Evolutionary conservation across 371 early-diverging fungal species (phyloP).

Genomic region (Lichtheimia ornata): DNA sequence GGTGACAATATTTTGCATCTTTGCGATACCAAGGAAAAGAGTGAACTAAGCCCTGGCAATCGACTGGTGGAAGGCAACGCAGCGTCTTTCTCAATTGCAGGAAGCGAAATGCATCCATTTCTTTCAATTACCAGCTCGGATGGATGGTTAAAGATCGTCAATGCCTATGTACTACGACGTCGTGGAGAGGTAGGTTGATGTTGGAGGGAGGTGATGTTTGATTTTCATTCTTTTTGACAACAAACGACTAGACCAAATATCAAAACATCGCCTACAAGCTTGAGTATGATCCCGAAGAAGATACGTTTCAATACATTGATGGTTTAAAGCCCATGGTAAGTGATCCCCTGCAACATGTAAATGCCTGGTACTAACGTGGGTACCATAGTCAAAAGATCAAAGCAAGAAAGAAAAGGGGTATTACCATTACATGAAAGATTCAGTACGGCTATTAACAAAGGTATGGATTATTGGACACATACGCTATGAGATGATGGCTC

Average conservation of each 20-base stretch:
- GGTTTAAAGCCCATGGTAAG: slow-evolving; percentile 20
- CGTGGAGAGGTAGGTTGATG: slow-evolving; percentile 1
- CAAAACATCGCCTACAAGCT: slow-evolving; percentile 21
- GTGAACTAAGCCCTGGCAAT: not conserved
- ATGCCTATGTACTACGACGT: slow-evolving; percentile 5
- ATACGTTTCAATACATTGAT: slow-evolving; percentile 16
- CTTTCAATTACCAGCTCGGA: slow-evolving; percentile 4
- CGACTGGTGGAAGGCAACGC: not conserved
- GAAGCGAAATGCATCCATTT: slow-evolving; percentile 18
- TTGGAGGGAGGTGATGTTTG: not conserved
- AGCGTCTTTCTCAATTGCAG: slow-evolving; percentile 4
- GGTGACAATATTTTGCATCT: slow-evolving; percentile 11
- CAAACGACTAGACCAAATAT: not conserved
- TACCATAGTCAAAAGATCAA: slow-evolving; percentile 4
- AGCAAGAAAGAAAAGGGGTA: not conserved
- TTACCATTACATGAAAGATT: not conserved
- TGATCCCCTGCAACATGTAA: not conserved
- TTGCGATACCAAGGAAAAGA: not conserved
- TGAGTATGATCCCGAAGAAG: slow-evolving; percentile 13
- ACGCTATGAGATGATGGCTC: not conserved
- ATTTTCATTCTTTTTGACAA: not conserved
- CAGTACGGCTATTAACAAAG: slow-evolving; percentile 1
- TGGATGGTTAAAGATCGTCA: slow-evolving; percentile 22
- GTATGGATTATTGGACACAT: not conserved
- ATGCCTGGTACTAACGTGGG: not conserved